Conservation (phyloP, 202 grass and related monocot genomes). For the Cymbopogon flexuosus region DNA sequence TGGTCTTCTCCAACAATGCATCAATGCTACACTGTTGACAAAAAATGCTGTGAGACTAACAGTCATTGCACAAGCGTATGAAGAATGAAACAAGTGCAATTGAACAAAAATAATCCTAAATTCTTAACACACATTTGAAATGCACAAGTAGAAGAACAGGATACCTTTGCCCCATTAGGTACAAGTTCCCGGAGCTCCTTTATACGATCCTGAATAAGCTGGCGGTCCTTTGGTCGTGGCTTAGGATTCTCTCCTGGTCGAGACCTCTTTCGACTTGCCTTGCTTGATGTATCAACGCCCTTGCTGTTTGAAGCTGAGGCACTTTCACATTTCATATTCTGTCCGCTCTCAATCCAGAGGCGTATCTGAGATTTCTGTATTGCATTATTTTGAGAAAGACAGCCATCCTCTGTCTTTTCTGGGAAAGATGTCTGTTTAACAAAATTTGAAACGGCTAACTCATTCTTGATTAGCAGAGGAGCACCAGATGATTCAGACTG, state of each 20-base stretch:
- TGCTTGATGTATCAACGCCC: constrained; percentile 55
- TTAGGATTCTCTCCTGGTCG: constrained; percentile 77
- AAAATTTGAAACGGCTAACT: constrained; percentile 53
- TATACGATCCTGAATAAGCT: constrained; percentile 98
- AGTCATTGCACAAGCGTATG: background rate
- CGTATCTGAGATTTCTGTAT: constrained; percentile 76
- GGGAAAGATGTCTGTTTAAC: constrained; percentile 41
- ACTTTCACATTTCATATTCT: constrained; percentile 62
- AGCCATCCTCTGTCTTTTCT: constrained; percentile 43
- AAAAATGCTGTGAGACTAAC: constrained; percentile 37
- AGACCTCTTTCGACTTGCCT: constrained; percentile 74
- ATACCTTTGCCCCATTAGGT: constrained; percentile 92
- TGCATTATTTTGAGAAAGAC: constrained; percentile 49
- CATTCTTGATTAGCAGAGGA: constrained; percentile 49
- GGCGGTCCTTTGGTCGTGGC: constrained; percentile 87
- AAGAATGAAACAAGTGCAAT: background rate
- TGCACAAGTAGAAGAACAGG: constrained; percentile 18
- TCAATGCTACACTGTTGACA: constrained; percentile 97
- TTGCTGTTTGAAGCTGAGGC: constrained; percentile 71
- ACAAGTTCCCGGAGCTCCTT: constrained; percentile 94
- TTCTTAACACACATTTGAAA: constrained; percentile 12
- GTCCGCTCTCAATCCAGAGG: constrained; percentile 69
- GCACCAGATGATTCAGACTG: constrained; percentile 31
- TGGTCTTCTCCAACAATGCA: constrained; percentile 92
- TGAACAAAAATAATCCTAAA: constrained; percentile 23